These are phyloP conservation scores for Scleroderma citrinum DNA, from an alignment of 768 basidiomycete species.

Conservation along the genomic window DNA sequence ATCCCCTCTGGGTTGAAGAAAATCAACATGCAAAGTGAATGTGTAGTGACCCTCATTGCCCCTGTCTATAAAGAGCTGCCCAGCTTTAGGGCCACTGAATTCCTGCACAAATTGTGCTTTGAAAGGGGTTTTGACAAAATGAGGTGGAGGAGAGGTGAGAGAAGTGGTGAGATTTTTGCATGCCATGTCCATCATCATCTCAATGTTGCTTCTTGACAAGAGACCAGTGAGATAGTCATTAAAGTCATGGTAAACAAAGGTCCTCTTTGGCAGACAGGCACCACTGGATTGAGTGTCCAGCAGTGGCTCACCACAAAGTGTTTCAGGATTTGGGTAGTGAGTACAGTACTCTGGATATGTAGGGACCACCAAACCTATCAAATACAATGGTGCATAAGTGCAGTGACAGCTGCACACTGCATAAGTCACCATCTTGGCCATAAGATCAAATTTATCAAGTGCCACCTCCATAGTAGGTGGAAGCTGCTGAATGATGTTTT, in stretches of 20 bases:
- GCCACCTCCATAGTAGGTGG: not conserved
- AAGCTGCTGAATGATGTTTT: conserved; percentile 2
- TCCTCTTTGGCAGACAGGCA: not conserved
- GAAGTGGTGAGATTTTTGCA: not conserved
- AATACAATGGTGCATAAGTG: not conserved
- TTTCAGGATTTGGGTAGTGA: not conserved
- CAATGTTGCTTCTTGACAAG: not conserved
- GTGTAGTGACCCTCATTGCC: conserved; percentile 19
- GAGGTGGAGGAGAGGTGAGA: not conserved
- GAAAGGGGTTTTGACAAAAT: not conserved
- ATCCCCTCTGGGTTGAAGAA: conserved; percentile 29
- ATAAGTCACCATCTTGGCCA: not conserved
- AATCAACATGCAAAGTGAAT: conserved; percentile 28
- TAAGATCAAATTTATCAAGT: not conserved
- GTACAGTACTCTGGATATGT: not conserved
- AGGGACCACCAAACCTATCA: not conserved
- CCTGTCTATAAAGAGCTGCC: not conserved
- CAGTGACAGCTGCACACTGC: conserved; percentile 2
- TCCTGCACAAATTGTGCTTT: conserved; percentile 10
- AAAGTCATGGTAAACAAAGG: conserved; percentile 1
- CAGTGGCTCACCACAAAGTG: not conserved
- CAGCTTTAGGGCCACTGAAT: not conserved
- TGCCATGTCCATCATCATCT: not conserved
- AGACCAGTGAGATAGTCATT: not conserved
- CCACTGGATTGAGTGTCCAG: not conserved